Conservation (phyloP, 1,284 basidiomycete species). For the Tremellales sp. region DNA sequence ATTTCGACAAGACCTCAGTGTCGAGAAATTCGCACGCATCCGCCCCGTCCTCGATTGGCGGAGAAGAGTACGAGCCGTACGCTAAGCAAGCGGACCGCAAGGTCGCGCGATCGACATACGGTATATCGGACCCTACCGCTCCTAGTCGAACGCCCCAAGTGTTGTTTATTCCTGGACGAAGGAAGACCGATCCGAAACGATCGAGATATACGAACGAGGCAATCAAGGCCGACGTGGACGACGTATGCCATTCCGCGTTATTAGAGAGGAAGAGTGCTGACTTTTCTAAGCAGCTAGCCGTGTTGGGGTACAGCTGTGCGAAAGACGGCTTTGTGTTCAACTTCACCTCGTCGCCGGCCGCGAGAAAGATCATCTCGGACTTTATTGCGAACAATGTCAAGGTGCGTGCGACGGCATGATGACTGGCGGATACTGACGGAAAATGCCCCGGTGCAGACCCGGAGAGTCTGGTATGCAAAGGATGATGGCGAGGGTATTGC, state of each 20-base stretch:
- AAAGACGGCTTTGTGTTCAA: conserved; percentile 36
- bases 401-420: conserved; percentile 9
- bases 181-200: conserved; percentile 7
- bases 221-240: conserved; percentile 1
- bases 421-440: background rate
- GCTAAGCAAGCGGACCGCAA: conserved; percentile 13
- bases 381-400: conserved; percentile 42
- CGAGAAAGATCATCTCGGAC: conserved; percentile 37
- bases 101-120: conserved; percentile 23
- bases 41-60: too few relatives aligned
- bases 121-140: conserved; percentile 24
- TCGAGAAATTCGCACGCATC: too few relatives aligned
- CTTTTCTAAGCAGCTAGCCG: conserved; percentile 23
- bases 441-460: conserved; percentile 10
- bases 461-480: conserved; percentile 38
- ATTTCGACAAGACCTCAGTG: too few relatives aligned
- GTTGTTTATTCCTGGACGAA: conserved; percentile 26
- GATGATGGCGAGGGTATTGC: conserved; percentile 39
- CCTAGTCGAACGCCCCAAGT: conserved; percentile 35
- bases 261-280: conserved; percentile 1
- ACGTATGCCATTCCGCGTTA: conserved; percentile 10
- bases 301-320: conserved; percentile 33
- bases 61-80: conserved; percentile 18
- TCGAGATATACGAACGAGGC: conserved; percentile 1
- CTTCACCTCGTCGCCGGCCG: conserved; percentile 29